These are phyloP conservation scores for Cercophora newfieldiana DNA, from an alignment of 495 filamentous ascomycete genomes.

Conservation along the genomic window DNA sequence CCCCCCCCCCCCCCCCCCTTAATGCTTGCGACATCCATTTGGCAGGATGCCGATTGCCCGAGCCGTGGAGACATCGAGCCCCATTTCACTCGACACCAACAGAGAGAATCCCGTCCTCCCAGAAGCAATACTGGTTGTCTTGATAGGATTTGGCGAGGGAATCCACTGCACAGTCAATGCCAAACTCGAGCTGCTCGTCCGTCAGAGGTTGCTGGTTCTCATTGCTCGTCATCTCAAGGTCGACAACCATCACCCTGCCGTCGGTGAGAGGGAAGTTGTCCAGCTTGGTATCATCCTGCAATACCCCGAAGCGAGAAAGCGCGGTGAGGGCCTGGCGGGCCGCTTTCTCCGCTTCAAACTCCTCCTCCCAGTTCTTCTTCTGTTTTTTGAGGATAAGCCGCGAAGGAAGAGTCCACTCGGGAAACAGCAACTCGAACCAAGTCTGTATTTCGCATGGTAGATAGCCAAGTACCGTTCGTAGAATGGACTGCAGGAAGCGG, in stretches of 20 bases:
- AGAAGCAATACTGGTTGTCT: constrained; percentile 21
- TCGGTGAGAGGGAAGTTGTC: constrained; percentile 19
- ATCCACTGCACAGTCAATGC: constrained; percentile 17
- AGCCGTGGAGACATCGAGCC: too few relatives aligned
- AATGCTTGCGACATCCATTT: too few relatives aligned
- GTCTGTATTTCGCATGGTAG: not conserved
- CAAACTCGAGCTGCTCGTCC: constrained; percentile 16
- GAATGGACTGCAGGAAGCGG: not conserved
- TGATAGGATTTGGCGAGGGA: constrained; percentile 14
- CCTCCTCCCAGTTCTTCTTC: constrained; percentile 19
- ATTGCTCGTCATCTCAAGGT: too few relatives aligned
- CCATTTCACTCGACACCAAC: constrained; percentile 17
- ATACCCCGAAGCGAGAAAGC: constrained; percentile 8
- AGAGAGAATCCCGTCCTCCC: constrained; percentile 19
- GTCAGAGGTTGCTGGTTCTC: constrained; percentile 13
- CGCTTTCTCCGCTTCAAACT: constrained; percentile 22
- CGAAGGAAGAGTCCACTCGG: constrained; percentile 23
- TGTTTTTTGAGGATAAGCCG: constrained; percentile 17
- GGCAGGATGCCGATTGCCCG: too few relatives aligned
- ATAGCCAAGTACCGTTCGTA: not conserved
- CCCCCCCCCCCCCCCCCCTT: too few relatives aligned
- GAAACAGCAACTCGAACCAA: constrained; percentile 10
- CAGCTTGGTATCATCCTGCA: constrained; percentile 19
- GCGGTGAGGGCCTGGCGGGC: constrained; percentile 15
- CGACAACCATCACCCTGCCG: constrained; percentile 18